These are phyloP conservation scores for Phytopythium helicoides DNA, from an alignment of 352 stramenopile genomes.

Conservation along the genomic window DNA sequence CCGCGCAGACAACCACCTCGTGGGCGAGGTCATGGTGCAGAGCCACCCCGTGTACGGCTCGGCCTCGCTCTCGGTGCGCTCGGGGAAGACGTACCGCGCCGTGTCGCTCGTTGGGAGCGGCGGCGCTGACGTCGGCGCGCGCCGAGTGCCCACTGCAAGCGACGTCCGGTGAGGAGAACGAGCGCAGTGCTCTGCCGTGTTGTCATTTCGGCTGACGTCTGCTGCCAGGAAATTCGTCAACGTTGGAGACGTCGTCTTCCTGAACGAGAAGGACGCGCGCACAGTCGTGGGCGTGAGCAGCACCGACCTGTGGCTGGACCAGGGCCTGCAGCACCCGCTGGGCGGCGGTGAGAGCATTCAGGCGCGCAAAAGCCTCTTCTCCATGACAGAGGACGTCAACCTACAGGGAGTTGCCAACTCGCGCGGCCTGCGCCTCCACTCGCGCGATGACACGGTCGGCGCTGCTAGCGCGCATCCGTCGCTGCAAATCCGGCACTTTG, in stretches of 20 bases:
- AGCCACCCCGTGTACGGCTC: slow-evolving; percentile 58
- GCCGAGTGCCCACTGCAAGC: slow-evolving; percentile 31
- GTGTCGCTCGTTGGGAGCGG: slow-evolving; percentile 29
- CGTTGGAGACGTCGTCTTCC: slow-evolving; percentile 49
- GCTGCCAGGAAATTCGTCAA: slow-evolving; percentile 33
- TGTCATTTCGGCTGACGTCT: not conserved
- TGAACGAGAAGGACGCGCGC: slow-evolving; percentile 46
- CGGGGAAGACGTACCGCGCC: slow-evolving; percentile 40
- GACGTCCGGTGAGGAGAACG: slow-evolving; percentile 30
- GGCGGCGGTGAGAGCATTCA: slow-evolving; percentile 40
- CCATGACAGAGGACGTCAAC: slow-evolving; percentile 42
- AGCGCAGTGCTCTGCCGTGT: too few species aligned
- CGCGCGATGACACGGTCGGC: slow-evolving; percentile 40
- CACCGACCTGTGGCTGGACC: slow-evolving; percentile 40
- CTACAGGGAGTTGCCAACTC: slow-evolving; percentile 45
- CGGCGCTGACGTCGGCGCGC: slow-evolving; percentile 35
- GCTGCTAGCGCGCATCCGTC: slow-evolving; percentile 27
- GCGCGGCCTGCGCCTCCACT: slow-evolving; percentile 42
- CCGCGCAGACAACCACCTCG: slow-evolving; percentile 51
- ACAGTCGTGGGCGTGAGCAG: slow-evolving; percentile 43
- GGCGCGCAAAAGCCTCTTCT: slow-evolving; percentile 39
- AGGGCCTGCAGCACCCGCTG: slow-evolving; percentile 45
- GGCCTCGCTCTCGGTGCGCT: slow-evolving; percentile 50
- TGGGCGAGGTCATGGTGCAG: slow-evolving; percentile 48
- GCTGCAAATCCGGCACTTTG: slow-evolving; percentile 50